Conservation (phyloP, 2,329 filamentous ascomycete species). For the Magnaporthiopsis incrustans region DNA sequence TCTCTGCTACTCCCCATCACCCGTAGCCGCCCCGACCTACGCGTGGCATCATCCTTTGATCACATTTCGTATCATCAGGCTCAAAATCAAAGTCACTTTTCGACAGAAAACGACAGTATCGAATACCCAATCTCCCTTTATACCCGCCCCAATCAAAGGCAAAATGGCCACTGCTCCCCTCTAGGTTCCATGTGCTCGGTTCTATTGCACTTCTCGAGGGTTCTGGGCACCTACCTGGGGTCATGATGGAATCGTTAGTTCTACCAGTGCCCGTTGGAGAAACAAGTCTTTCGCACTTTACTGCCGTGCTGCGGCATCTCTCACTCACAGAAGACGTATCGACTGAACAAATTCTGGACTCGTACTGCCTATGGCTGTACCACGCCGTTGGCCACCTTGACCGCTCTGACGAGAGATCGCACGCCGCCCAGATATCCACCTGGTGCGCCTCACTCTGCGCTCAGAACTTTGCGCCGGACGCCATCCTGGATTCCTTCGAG, state of each 20-base stretch:
- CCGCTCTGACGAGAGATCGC: slow-evolving; percentile 8
- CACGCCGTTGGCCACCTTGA: slow-evolving; percentile 10
- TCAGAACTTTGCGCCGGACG: slow-evolving; percentile 10
- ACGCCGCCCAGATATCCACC: slow-evolving; percentile 10
- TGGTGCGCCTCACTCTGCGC: slow-evolving; percentile 14
- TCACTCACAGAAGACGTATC: background rate
- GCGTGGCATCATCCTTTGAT: background rate
- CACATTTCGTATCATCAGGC: background rate
- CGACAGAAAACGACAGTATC: background rate
- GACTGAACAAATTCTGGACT: background rate
- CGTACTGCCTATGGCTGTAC: slow-evolving; percentile 13
- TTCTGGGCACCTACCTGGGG: background rate
- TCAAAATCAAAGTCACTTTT: background rate
- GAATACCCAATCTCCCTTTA: background rate
- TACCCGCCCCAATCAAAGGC: background rate
- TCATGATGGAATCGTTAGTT: background rate
- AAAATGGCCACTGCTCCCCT: background rate
- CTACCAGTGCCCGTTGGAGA: background rate
- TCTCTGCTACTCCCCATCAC: background rate
- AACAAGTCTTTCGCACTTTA: background rate
- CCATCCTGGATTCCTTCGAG: slow-evolving; percentile 13
- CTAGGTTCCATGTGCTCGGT: background rate
- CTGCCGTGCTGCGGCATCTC: background rate
- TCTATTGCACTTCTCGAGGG: background rate
- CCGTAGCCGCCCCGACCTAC: too few relatives aligned